Evolutionary conservation across 2,329 filamentous ascomycete genomes (phyloP), one percentile per base, ranked within the genome.

Genomic region (Botryotinia narcissicola): DNA sequence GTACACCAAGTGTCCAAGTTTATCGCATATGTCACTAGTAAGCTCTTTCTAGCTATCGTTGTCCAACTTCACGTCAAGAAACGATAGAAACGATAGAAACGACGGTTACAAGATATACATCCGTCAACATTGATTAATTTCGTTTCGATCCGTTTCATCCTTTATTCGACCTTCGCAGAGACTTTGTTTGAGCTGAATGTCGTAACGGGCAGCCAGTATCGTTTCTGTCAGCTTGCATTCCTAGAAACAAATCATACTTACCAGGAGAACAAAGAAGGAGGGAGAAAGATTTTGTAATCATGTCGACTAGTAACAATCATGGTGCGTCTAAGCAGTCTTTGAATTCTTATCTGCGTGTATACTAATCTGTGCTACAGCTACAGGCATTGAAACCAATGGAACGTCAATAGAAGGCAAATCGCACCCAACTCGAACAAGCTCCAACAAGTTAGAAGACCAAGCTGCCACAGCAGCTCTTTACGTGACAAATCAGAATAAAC

Each of bases 381-480:
- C 67, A 70, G 67, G 37, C 54, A 35, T 61, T 35, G 46, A 18
- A 68, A 29, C 48, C 64, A 42, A 42, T 57, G 64, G 64, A 22
- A 12, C 32, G 3, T 20, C 64, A 57, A 32, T 42, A 29, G 48
- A 68, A 40, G 18, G 48, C 35, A 54, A 14, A n/a, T 29, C 37
- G 40, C 37, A 29, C 20, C 22, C 51, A 48, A 74, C 73, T 71
- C 77, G 76, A 35, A 74, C 74, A 29, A 60, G 64, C 22, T 75
- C 78, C 29, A 61, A 70, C 71, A 77, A 81, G 78, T 80, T 83
- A 63, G 81, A 83, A 76, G 82, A 83, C 70, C 82, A 83, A 78
- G 89, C 89, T 76, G 89, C 89, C n/a, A 86, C 85, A 18, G 88
- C 89, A 74, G 89, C 89, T 9, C 82, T 91, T 22, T 88, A 88